Evolutionary conservation across 148 eudicot species (phyloP), one percentile per base, ranked within the genome.

Genomic region (Nyssa sinensis): DNA sequence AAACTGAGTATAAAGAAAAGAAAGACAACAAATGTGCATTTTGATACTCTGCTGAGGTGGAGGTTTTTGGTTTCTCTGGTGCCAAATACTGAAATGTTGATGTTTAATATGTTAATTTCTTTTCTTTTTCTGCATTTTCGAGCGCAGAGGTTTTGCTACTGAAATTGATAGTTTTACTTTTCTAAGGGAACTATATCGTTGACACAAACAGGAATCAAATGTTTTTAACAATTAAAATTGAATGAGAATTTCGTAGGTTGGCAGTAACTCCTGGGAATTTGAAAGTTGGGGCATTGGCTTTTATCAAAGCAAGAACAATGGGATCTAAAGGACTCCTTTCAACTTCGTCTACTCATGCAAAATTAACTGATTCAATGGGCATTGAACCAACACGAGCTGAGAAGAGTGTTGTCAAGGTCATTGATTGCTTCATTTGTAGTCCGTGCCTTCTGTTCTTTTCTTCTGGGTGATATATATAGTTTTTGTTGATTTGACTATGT

Each of bases 161-260:
- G 28, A 32, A 34, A 25, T 28, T 33, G 53, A 35, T 27, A 35
- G 32, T 24, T 32, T 29, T n/a, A 3, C 33, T n/a, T n/a, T n/a
- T n/a, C n/a, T n/a, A n/a, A n/a, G 29, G 8, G 53, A 34, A 51
- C 11, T 1, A 31, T 13, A 34, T 16, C 55, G 23, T 4, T 41
- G 21, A 27, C 53, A 3, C 5, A 49, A 53, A 14, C 21, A 1
- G 23, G 61, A 17, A 19, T 1, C 37, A 34, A 61, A 37, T 28
- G n/a, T 5, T 41, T 25, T 24, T 49, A 21, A 63, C 37, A 27
- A 37, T 6, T 23, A 32, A 9, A 19, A 28, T 62, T 68, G 59
- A 19, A 17, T 70, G 34, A 57, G 59, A 23, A 27, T 58, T 71
- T 75, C 70, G 71, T 87, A 93, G 96, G 66, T 80, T 74, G 78